phyloP scores from a whole-genome alignment of 1,139 yeast genomes.

The Pichia norvegensis region DNA sequence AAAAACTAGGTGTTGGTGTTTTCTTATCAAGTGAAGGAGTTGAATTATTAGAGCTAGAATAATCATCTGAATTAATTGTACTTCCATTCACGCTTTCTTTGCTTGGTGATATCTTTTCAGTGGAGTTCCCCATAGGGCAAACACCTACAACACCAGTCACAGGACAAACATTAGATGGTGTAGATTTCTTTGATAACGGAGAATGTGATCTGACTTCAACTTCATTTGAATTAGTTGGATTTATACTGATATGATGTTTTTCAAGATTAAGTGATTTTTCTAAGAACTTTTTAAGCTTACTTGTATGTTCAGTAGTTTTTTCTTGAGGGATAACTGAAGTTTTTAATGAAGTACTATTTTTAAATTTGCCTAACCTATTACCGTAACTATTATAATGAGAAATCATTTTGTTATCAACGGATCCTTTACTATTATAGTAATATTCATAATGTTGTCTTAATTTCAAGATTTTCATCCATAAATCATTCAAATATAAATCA shows the following conservation, averaged over 20 bases:
- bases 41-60: background rate
- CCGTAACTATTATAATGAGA: conserved; percentile 25
- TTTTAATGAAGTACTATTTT: conserved; percentile 12
- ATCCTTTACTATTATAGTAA: conserved; percentile 25
- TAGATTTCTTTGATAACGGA: background rate
- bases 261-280: conserved; percentile 19
- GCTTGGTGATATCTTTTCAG: background rate
- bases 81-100: background rate
- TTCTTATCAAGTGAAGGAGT: background rate
- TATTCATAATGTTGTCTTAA: conserved; percentile 38
- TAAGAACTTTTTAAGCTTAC: conserved; percentile 26
- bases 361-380: conserved; percentile 20
- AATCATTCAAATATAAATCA: conserved; percentile 41
- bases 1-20: background rate
- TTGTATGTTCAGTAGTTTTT: conserved; percentile 26
- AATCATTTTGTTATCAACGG: conserved; percentile 23
- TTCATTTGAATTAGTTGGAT: conserved; percentile 1
- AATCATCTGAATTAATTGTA: background rate
- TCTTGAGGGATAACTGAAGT: conserved; percentile 16
- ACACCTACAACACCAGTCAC: conserved; percentile 20
- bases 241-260: conserved; percentile 1
- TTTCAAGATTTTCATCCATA: conserved; percentile 45
- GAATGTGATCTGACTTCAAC: conserved; percentile 6
- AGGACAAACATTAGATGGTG: conserved; percentile 16
- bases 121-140: conserved; percentile 19